Evolutionary conservation across 2,329 filamentous ascomycete genomes (phyloP).

Genomic region (Phialophora expanda): DNA sequence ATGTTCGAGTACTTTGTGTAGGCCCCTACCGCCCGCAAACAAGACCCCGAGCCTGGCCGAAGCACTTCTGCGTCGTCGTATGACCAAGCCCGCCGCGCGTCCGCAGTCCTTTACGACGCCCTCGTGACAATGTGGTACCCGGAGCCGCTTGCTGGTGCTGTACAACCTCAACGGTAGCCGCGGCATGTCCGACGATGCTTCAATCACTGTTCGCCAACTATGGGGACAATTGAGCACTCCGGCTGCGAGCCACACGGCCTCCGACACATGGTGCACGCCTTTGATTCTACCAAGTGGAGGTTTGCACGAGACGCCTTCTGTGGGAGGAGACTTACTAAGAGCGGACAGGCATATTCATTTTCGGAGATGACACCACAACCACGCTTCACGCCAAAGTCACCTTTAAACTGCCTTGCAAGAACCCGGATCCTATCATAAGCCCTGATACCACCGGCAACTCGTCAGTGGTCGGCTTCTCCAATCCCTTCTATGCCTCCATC

Average conservation of each 20-base stretch:
- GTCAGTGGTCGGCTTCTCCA: constrained; percentile 69
- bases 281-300: constrained; percentile 67
- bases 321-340: constrained; percentile 7
- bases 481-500: constrained; percentile 92
- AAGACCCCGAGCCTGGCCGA: background rate
- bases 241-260: constrained; percentile 44
- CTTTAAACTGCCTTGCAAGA: constrained; percentile 57
- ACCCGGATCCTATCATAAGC: constrained; percentile 41
- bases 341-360: constrained; percentile 46
- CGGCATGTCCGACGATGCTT: constrained; percentile 35
- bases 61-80: constrained; percentile 10
- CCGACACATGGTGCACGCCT: constrained; percentile 62
- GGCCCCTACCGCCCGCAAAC: background rate
- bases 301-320: constrained; percentile 37
- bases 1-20: background rate
- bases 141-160: constrained; percentile 9
- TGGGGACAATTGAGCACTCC: constrained; percentile 37
- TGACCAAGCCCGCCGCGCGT: constrained; percentile 21
- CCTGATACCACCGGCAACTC: constrained; percentile 46
- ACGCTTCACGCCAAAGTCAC: constrained; percentile 56
- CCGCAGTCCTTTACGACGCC: constrained; percentile 23
- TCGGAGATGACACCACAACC: constrained; percentile 50
- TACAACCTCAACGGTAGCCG: constrained; percentile 28
- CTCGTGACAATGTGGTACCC: constrained; percentile 30
- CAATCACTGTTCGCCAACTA: constrained; percentile 38